Conservation (phyloP, 2,329 filamentous ascomycete genomes). For the Trichocomaceae sp. region DNA sequence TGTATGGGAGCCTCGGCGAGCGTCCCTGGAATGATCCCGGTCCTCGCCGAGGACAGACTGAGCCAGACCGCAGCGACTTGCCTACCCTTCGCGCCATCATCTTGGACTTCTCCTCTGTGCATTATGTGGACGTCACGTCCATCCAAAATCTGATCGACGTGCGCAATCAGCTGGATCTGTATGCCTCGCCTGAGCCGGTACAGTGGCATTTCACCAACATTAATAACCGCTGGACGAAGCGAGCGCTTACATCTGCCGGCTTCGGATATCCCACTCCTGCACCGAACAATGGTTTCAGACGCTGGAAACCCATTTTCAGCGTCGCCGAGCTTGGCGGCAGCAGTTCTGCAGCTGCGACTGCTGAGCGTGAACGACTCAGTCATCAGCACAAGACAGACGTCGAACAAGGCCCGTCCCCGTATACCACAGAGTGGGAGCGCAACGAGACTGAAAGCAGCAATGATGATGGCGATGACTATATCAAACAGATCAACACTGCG, state of each 20-base stretch:
- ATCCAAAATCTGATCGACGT: conserved; percentile 90
- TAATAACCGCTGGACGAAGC: conserved; percentile 91
- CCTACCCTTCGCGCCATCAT: conserved; percentile 83
- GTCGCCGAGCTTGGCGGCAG: conserved; percentile 77
- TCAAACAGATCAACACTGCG: conserved; percentile 43
- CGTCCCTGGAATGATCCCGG: conserved; percentile 94
- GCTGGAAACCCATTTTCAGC: conserved; percentile 94
- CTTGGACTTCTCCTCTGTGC: conserved; percentile 86
- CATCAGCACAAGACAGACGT: conserved; percentile 21
- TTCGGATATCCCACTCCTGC: conserved; percentile 70
- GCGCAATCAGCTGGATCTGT: conserved; percentile 84
- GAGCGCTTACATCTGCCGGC: conserved; percentile 75
- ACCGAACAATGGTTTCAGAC: conserved; percentile 49
- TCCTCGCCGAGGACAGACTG: conserved; percentile 52
- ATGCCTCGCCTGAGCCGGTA: conserved; percentile 70
- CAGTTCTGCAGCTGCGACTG: conserved; percentile 61
- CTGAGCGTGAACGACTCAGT: conserved; percentile 55
- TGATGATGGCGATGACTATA: conserved; percentile 27
- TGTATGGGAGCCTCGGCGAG: conserved; percentile 63
- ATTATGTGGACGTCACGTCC: conserved; percentile 88
- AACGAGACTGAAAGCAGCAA: conserved; percentile 24
- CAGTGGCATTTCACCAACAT: conserved; percentile 97
- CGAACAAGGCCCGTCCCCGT: conserved; percentile 29
- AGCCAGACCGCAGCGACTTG: conserved; percentile 44
- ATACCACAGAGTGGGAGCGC: conserved; percentile 27